Conservation (phyloP, 1,284 basidiomycete genomes). For the Vanrija sp. region DNA sequence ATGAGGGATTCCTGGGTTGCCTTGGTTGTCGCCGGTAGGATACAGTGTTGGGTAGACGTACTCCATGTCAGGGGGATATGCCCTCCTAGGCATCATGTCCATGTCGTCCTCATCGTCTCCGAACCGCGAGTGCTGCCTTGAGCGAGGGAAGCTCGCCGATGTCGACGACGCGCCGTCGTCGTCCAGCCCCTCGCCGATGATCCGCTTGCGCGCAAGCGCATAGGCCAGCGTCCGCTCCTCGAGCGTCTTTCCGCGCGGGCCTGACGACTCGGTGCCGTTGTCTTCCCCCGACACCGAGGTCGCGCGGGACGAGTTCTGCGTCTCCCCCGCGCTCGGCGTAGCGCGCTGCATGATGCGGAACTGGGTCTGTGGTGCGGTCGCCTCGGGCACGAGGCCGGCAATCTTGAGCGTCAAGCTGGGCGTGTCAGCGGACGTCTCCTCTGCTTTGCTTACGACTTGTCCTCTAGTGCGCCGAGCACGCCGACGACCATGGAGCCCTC, state of each 20-base stretch:
- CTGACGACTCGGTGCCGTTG: constrained; percentile 15
- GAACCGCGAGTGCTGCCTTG: constrained; percentile 13
- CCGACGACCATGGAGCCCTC: constrained; percentile 33
- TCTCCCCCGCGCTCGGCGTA: constrained; percentile 13
- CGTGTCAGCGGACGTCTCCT: constrained; percentile 5
- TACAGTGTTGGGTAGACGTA: constrained; percentile 39
- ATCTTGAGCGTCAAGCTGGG: constrained; percentile 19
- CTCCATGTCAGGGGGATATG: constrained; percentile 22
- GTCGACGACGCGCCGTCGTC: constrained; percentile 16
- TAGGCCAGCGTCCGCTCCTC: constrained; percentile 43
- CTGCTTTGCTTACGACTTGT: constrained; percentile 24
- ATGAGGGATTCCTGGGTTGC: not conserved
- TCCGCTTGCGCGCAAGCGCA: constrained; percentile 35
- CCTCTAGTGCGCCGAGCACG: constrained; percentile 27
- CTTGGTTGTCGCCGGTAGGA: not conserved
- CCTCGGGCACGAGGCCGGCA: constrained; percentile 15
- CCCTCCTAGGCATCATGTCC: constrained; percentile 32
- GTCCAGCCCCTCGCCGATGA: constrained; percentile 28
- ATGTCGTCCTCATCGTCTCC: constrained; percentile 31
- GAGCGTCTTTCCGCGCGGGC: constrained; percentile 28
- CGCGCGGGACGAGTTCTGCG: constrained; percentile 13
- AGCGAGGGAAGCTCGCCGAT: constrained; percentile 9
- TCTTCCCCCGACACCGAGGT: constrained; percentile 16
- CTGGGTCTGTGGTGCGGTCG: constrained; percentile 20
- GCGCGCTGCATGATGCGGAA: constrained; percentile 43